These are phyloP conservation scores for Stagonosporopsis chrysanthemi DNA, from an alignment of 2,329 filamentous ascomycete species.

Conservation along the genomic window DNA sequence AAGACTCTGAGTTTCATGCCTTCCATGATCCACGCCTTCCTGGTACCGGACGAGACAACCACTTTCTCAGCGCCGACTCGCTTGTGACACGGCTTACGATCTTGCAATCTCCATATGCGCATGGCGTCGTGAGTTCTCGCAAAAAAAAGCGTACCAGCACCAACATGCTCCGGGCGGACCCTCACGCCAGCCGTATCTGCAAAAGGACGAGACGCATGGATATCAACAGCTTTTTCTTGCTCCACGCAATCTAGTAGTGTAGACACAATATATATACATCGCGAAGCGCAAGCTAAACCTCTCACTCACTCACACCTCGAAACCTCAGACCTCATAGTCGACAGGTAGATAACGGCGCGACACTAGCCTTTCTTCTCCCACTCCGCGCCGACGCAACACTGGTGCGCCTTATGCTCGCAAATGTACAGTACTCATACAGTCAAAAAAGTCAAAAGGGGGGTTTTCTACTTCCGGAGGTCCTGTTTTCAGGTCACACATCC, in stretches of 20 bases:
- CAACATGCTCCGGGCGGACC: background rate
- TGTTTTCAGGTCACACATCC: too few relatives aligned
- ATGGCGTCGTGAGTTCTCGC: too few relatives aligned
- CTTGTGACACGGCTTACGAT: too few relatives aligned
- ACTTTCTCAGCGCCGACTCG: too few relatives aligned
- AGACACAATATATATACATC: slow-evolving; percentile 11
- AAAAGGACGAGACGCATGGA: background rate
- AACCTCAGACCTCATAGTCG: background rate
- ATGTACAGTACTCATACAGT: slow-evolving; percentile 17
- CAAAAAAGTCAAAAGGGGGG: background rate
- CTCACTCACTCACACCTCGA: background rate
- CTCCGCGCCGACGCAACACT: background rate
- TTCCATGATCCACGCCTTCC: too few relatives aligned
- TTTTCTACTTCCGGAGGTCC: background rate
- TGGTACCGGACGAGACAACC: too few relatives aligned
- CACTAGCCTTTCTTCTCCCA: background rate
- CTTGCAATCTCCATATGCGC: too few relatives aligned
- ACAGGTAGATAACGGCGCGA: background rate
- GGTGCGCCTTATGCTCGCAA: slow-evolving; percentile 12
- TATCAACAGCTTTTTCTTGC: background rate
- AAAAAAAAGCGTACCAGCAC: too few relatives aligned
- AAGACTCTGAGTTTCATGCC: too few relatives aligned
- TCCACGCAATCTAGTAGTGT: background rate
- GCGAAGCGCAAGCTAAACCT: background rate
- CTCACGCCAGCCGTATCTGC: background rate